Conservation (phyloP, 1,139 yeast genomes). For the Magnusiomyces ingens region DNA sequence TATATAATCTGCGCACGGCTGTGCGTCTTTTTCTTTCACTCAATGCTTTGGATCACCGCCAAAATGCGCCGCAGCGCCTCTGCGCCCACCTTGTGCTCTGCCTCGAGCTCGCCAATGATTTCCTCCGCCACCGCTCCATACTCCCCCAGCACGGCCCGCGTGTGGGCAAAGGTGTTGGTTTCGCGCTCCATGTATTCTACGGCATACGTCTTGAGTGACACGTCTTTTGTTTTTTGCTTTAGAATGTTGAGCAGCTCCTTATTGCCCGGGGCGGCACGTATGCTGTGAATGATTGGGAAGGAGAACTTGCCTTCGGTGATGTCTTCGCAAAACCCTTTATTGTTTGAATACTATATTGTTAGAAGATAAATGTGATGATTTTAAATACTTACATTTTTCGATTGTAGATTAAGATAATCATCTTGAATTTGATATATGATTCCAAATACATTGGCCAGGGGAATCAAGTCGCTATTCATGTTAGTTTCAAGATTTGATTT, state of each 20-base stretch:
- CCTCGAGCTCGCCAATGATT: not conserved
- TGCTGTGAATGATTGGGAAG: constrained; percentile 70
- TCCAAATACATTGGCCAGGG: constrained; percentile 73
- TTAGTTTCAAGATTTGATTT: not conserved
- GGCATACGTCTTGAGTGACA: constrained; percentile 43
- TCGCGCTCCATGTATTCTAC: constrained; percentile 39
- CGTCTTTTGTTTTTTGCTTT: constrained; percentile 35
- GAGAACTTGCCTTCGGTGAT: constrained; percentile 84
- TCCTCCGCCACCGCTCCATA: not conserved
- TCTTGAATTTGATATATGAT: constrained; percentile 77
- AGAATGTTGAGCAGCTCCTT: constrained; percentile 40
- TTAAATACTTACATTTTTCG: constrained; percentile 25
- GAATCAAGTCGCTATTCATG: constrained; percentile 35
- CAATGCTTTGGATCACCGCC: not conserved
- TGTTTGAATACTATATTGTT: constrained; percentile 39
- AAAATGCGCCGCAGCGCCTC: not conserved
- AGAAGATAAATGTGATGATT: not conserved
- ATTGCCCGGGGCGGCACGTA: constrained; percentile 35
- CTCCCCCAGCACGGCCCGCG: not conserved
- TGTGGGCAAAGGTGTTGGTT: constrained; percentile 41
- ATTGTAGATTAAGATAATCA: constrained; percentile 63
- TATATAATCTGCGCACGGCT: too few species aligned
- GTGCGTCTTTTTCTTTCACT: not conserved
- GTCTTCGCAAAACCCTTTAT: constrained; percentile 85
- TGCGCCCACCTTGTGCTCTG: not conserved